phyloP scores from a whole-genome alignment of 2,329 filamentous ascomycete species.

The Aspergillus oerlinghausenensis region DNA sequence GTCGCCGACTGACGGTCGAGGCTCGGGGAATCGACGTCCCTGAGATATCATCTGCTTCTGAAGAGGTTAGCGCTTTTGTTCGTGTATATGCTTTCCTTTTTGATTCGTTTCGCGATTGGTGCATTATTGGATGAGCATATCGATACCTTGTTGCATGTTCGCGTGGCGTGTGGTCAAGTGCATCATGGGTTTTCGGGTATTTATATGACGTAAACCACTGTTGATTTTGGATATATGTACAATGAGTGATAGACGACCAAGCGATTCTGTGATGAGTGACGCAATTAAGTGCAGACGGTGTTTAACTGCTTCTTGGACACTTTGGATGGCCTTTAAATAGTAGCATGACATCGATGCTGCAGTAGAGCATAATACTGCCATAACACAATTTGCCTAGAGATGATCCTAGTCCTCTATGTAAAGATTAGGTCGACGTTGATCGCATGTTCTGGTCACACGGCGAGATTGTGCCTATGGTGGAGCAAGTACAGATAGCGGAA shows the following conservation, averaged over 20 bases:
- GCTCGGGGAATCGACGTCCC: conserved; percentile 30
- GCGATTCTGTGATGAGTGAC: not conserved
- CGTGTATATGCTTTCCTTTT: conserved; percentile 2
- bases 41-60: conserved; percentile 9
- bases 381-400: not conserved
- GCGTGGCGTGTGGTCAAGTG: not conserved
- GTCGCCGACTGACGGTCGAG: conserved; percentile 37
- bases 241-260: not conserved
- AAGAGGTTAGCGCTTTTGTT: not conserved
- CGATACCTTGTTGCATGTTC: not conserved
- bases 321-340: not conserved
- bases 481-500: conserved; percentile 8
- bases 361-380: not conserved
- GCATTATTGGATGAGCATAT: not conserved
- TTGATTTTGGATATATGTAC: not conserved
- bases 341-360: not conserved
- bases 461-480: conserved; percentile 7
- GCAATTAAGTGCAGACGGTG: not conserved
- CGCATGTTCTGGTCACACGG: conserved; percentile 11
- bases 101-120: not conserved
- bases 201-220: not conserved
- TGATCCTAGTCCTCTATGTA: not conserved
- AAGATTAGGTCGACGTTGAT: not conserved
- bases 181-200: not conserved
- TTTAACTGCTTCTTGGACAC: not conserved